Conservation (phyloP, 179 eudicot genomes). For the Corrigiola litoralis region DNA sequence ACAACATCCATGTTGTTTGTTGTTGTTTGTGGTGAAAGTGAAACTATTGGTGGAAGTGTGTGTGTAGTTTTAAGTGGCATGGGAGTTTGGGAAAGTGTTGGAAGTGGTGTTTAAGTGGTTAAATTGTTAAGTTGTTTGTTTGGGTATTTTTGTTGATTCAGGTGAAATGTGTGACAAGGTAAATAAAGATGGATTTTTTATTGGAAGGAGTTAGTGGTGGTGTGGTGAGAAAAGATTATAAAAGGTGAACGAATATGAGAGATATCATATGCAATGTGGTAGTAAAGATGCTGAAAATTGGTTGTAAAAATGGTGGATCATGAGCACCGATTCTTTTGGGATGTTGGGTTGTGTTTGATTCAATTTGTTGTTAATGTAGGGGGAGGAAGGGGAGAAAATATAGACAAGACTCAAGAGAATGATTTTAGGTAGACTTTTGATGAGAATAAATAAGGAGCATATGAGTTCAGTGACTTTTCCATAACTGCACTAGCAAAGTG, state of each 20-base stretch:
- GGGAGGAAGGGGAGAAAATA: background rate
- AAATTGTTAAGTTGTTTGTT: slow-evolving; percentile 5
- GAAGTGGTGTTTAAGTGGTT: background rate
- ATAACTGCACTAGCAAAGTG: slow-evolving; percentile 16
- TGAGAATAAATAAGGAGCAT: background rate
- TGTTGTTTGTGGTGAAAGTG: background rate
- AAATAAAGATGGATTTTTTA: background rate
- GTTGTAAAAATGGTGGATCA: background rate
- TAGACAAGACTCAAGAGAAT: background rate
- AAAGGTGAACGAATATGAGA: background rate
- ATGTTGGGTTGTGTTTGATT: slow-evolving; percentile 4
- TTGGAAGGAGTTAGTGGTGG: slow-evolving; percentile 12
- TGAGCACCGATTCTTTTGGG: background rate
- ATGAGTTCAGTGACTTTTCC: background rate
- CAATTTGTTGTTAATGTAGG: slow-evolving; percentile 8
- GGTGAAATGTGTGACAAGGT: slow-evolving; percentile 23
- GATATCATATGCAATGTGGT: background rate
- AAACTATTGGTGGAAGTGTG: background rate
- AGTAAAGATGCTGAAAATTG: background rate
- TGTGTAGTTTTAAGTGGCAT: background rate
- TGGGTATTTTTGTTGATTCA: slow-evolving; percentile 26
- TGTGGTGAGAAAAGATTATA: background rate
- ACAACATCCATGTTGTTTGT: slow-evolving; percentile 19
- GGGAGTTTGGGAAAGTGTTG: background rate
- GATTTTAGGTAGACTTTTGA: background rate